Evolutionary conservation across 2,329 filamentous ascomycete species (phyloP).

Genomic region (Colletotrichum spaethianum): DNA sequence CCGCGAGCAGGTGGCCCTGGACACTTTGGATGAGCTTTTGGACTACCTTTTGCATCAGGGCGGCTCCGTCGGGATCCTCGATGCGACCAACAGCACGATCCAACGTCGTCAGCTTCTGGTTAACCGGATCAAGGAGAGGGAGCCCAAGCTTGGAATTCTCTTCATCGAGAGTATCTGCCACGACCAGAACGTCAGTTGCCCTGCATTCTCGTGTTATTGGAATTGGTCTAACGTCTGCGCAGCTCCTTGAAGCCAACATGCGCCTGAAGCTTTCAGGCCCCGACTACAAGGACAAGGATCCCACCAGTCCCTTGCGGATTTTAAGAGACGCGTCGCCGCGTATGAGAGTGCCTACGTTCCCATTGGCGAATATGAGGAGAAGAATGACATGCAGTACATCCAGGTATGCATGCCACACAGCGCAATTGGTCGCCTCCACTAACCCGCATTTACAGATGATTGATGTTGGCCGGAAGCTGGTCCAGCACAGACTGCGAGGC

Average conservation of each 20-base stretch:
- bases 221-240: slow-evolving; percentile 27
- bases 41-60: slow-evolving; percentile 88
- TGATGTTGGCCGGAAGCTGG: slow-evolving; percentile 94
- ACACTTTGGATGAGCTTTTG: slow-evolving; percentile 91
- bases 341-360: slow-evolving; percentile 97
- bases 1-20: slow-evolving; percentile 91
- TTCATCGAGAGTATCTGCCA: slow-evolving; percentile 97
- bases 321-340: slow-evolving; percentile 90
- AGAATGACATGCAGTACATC: slow-evolving; percentile 92
- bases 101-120: slow-evolving; percentile 87
- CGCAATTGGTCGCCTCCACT: slow-evolving; percentile 40
- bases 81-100: slow-evolving; percentile 97
- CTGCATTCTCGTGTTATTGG: background rate
- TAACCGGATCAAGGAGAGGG: slow-evolving; percentile 83
- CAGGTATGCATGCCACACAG: slow-evolving; percentile 63
- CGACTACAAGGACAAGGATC: slow-evolving; percentile 96
- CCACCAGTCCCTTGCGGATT: slow-evolving; percentile 85
- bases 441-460: slow-evolving; percentile 77
- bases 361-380: slow-evolving; percentile 91
- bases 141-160: slow-evolving; percentile 90
- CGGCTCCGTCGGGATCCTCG: slow-evolving; percentile 93
- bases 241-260: slow-evolving; percentile 95
- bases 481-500: slow-evolving; percentile 90
- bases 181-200: slow-evolving; percentile 74
- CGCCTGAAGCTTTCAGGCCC: slow-evolving; percentile 95